A percentile compares a stretch with the other conserved stretches of the same genome.
These are phyloP conservation scores for Daldinia concentrica DNA, from an alignment of 495 filamentous ascomycete species.

Conservation along the genomic window DNA sequence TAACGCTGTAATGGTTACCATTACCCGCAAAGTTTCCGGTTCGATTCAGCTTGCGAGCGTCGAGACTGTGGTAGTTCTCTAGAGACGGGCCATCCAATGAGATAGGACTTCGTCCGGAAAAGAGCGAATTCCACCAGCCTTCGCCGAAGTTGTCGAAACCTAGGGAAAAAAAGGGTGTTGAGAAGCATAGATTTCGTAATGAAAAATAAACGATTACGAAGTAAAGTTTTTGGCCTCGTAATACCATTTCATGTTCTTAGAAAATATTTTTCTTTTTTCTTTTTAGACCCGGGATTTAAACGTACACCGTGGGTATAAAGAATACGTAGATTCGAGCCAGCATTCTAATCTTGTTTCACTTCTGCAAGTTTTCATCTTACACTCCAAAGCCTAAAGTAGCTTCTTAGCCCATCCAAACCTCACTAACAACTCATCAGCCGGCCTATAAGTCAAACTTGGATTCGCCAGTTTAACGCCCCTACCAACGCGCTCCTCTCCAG, in stretches of 20 bases:
- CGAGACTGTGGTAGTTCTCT: neutral
- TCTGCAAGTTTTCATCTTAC: neutral
- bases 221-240: too few species aligned
- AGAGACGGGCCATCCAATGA: neutral
- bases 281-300: too few species aligned
- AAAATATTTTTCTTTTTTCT: too few species aligned
- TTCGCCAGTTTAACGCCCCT: constrained; percentile 39
- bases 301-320: too few species aligned
- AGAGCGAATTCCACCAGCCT: neutral
- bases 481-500: constrained; percentile 29
- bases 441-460: constrained; percentile 44
- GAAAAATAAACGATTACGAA: too few species aligned
- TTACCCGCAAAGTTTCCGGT: neutral
- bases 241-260: too few species aligned
- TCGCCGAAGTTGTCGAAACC: neutral
- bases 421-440: constrained; percentile 35
- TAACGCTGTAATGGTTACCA: neutral
- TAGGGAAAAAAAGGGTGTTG: neutral
- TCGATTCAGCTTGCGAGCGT: neutral
- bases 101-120: neutral
- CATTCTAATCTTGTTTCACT: too few species aligned
- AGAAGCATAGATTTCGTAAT: too few species aligned
- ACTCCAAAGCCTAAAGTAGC: neutral
- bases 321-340: too few species aligned
- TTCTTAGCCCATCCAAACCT: constrained; percentile 24